Conservation (phyloP, 805 yeast species). For the Schizosaccharomyces octosporus region DNA sequence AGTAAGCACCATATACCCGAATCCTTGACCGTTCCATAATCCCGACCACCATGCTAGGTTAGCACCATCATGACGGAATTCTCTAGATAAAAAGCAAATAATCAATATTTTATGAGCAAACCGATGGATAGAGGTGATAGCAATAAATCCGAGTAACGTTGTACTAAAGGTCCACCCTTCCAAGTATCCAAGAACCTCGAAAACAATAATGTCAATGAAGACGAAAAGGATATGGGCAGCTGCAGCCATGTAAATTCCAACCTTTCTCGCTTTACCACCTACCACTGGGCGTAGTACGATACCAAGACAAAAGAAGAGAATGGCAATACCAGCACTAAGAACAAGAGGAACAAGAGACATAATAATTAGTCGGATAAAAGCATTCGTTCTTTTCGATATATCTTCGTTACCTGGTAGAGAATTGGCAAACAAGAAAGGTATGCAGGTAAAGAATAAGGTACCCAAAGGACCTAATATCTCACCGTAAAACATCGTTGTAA, state of each 20-base stretch:
- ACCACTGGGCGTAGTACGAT: conserved; percentile 95
- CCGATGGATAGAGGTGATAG: conserved; percentile 73
- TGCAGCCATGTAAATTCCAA: conserved; percentile 87
- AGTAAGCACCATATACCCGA: conserved; percentile 82
- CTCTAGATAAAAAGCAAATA: conserved; percentile 61
- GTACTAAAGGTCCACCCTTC: conserved; percentile 78
- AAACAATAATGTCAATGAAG: conserved; percentile 60
- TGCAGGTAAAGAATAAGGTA: conserved; percentile 42
- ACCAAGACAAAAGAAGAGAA: conserved; percentile 53
- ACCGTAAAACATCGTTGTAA: conserved; percentile 52
- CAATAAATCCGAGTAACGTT: conserved; percentile 64
- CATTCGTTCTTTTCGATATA: conserved; percentile 17
- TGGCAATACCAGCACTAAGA: conserved; percentile 64
- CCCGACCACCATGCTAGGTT: conserved; percentile 99
- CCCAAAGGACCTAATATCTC: conserved; percentile 55
- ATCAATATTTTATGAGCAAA: conserved; percentile 66
- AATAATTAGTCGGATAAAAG: conserved; percentile 36
- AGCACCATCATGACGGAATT: conserved; percentile 82
- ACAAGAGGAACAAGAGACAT: conserved; percentile 67
- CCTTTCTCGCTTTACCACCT: conserved; percentile 85
- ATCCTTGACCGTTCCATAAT: conserved; percentile 88
- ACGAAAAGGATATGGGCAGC: conserved; percentile 91
- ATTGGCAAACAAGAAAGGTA: conserved; percentile 60
- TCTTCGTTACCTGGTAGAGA: conserved; percentile 24
- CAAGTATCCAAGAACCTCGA: conserved; percentile 88